Base-by-base conservation (phyloP, 2,329 filamentous ascomycete species). In the Xylaria sp. region DNA sequence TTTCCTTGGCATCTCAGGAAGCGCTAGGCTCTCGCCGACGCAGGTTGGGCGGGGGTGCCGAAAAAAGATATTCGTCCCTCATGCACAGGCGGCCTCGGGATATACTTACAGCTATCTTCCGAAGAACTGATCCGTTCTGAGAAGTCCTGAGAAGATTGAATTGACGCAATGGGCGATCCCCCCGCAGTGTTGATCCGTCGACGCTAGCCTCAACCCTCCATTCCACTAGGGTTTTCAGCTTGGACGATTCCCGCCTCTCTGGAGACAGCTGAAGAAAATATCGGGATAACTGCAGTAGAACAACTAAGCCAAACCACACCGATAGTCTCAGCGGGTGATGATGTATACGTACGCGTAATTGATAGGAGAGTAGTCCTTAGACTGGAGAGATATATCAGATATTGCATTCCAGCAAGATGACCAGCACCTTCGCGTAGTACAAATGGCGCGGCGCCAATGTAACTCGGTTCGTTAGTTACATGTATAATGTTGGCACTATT, bases 261-360 rank as follows among this genome's bases (percentile, higher is more conserved):
- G 30, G 45, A 51, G 39, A 42, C 55, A 69, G 68, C 68, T 67
- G 68, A 67, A 64, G 36, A 45, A 53, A 54, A 21, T 45, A 67
- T 57, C 65, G 51, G 45, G 17, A 34, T 17, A 39, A 39, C 27
- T 53, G 12, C 58, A 11, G 51, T 48, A 66, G 27, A 62, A 30
- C 54, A 56, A 60, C 32, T 54, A 12, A 56, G 58, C 54, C 48
- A 34, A 47, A 14, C 17, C 45, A 30, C 48, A 55, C 32, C 34
- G 34, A 39, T 50, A 36, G 19, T 32, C n/a, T 39, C 19, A 21
- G 54, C 36, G 47, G 39, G 30, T 1, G 55, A 30, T 32, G 51
- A 45, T 57, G 27, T 27, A 12, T 50, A n/a, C 12, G 30, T 36
- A 36, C 6, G 34, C 11, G 34, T 36, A 36, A 51, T 36, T 60